These are phyloP conservation scores for Colletotrichum destructivum DNA, from an alignment of 2,329 filamentous ascomycete species.

Conservation along the genomic window DNA sequence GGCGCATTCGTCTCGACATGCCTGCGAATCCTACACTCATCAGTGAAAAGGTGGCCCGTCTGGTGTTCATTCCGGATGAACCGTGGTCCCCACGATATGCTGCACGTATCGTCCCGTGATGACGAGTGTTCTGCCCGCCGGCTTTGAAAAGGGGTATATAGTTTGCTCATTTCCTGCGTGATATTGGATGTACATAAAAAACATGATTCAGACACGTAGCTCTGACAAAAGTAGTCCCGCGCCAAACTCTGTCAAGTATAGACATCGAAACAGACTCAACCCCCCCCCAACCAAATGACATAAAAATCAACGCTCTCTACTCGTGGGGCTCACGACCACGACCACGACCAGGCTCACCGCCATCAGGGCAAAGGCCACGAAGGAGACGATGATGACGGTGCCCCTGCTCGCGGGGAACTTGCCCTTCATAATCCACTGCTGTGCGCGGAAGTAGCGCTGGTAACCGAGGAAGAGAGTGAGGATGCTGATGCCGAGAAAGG, in stretches of 20 bases:
- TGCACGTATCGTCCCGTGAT: too few relatives aligned
- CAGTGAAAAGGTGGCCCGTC: too few relatives aligned
- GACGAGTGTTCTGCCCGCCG: too few relatives aligned
- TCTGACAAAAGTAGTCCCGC: constrained; percentile 2
- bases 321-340: constrained; percentile 63
- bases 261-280: neutral
- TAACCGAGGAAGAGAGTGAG: constrained; percentile 83
- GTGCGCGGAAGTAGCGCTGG: constrained; percentile 82
- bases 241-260: neutral
- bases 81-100: too few relatives aligned
- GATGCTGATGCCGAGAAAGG: constrained; percentile 83
- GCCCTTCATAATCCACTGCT: constrained; percentile 84
- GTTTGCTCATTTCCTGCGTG: neutral
- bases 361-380: constrained; percentile 76
- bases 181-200: neutral
- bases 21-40: too few relatives aligned
- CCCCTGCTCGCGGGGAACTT: constrained; percentile 86
- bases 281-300: neutral
- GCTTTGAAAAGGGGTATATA: neutral
- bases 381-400: constrained; percentile 78
- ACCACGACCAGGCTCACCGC: constrained; percentile 72
- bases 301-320: constrained; percentile 45
- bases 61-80: too few relatives aligned
- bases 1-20: too few relatives aligned
- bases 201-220: constrained; percentile 3